Evolutionary conservation across 1,284 basidiomycete species (phyloP).

Genomic region (Albatrellus sp.): DNA sequence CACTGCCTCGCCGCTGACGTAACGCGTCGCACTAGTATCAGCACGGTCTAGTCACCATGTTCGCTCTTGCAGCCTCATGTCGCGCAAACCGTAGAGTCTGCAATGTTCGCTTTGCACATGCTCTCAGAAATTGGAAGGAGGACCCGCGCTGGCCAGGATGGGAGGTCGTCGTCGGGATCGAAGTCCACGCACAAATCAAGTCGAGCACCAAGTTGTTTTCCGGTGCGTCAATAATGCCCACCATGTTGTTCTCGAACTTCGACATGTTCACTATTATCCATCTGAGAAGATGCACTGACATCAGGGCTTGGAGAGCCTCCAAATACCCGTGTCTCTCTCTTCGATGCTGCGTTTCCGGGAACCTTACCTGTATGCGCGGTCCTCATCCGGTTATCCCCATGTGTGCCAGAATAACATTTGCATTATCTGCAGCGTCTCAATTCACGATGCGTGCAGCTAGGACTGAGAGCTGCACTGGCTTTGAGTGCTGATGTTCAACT

Average conservation of each 20-base stretch:
- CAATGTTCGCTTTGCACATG: constrained; percentile 6
- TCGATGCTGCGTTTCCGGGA: constrained; percentile 90
- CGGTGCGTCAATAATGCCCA: constrained; percentile 28
- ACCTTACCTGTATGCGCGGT: constrained; percentile 69
- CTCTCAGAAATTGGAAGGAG: constrained; percentile 12
- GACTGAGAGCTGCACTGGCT: constrained; percentile 74
- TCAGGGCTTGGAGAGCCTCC: constrained; percentile 39
- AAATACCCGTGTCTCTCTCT: constrained; percentile 71
- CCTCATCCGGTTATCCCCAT: background rate
- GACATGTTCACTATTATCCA: background rate
- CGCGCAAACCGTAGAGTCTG: constrained; percentile 10
- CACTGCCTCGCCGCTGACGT: too few relatives aligned
- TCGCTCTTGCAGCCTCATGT: constrained; percentile 8
- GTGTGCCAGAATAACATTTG: background rate
- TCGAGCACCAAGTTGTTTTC: constrained; percentile 87
- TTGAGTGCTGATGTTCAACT: constrained; percentile 62
- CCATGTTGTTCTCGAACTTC: background rate
- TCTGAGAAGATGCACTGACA: constrained; percentile 22
- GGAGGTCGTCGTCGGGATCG: constrained; percentile 86
- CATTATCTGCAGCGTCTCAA: constrained; percentile 52
- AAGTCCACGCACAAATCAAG: constrained; percentile 92
- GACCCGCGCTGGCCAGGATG: constrained; percentile 50
- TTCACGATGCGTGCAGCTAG: constrained; percentile 69
- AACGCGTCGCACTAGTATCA: too few relatives aligned
- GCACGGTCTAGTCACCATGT: background rate